Percentiles rank a stretch among this genome's conserved stretches.
phyloP scores from a whole-genome alignment of 768 basidiomycete genomes.

The Russula virescens region DNA sequence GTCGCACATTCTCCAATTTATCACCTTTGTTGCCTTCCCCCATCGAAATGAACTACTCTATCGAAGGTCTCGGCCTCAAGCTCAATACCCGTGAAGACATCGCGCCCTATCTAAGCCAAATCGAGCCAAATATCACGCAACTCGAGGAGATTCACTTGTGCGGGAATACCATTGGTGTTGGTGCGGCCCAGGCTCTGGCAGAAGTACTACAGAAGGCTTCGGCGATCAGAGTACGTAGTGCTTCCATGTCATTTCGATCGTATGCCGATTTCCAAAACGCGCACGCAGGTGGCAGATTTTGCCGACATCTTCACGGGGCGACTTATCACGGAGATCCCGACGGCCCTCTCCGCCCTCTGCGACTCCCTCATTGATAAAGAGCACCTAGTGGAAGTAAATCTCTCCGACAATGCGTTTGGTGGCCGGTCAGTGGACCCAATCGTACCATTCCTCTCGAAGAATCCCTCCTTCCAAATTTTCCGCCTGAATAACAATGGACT shows the following conservation, averaged over 20 bases:
- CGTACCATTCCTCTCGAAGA: slow-evolving; percentile 80
- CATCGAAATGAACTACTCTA: slow-evolving; percentile 35
- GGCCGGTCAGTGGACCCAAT: slow-evolving; percentile 92
- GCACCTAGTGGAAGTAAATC: slow-evolving; percentile 79
- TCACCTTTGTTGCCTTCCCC: slow-evolving; percentile 23
- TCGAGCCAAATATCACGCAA: slow-evolving; percentile 46
- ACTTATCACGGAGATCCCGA: slow-evolving; percentile 91
- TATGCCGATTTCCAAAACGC: not conserved
- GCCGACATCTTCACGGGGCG: slow-evolving; percentile 98
- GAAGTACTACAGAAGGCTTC: slow-evolving; percentile 67
- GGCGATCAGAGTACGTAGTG: slow-evolving; percentile 55
- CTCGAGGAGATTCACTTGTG: slow-evolving; percentile 90
- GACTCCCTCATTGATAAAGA: slow-evolving; percentile 77
- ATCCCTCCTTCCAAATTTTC: slow-evolving; percentile 76
- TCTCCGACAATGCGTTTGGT: slow-evolving; percentile 96
- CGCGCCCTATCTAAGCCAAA: slow-evolving; percentile 58
- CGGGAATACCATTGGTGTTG: slow-evolving; percentile 91
- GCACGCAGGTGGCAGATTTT: slow-evolving; percentile 85
- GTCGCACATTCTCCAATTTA: slow-evolving; percentile 9
- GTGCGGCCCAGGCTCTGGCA: slow-evolving; percentile 79
- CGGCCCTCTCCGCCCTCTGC: slow-evolving; percentile 82
- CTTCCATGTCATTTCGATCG: slow-evolving; percentile 2
- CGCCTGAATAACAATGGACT: slow-evolving; percentile 96
- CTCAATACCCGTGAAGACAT: slow-evolving; percentile 73
- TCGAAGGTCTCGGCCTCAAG: slow-evolving; percentile 69